phyloP scores from a whole-genome alignment of 2,329 filamentous ascomycete genomes.

The Penicillium sp. region DNA sequence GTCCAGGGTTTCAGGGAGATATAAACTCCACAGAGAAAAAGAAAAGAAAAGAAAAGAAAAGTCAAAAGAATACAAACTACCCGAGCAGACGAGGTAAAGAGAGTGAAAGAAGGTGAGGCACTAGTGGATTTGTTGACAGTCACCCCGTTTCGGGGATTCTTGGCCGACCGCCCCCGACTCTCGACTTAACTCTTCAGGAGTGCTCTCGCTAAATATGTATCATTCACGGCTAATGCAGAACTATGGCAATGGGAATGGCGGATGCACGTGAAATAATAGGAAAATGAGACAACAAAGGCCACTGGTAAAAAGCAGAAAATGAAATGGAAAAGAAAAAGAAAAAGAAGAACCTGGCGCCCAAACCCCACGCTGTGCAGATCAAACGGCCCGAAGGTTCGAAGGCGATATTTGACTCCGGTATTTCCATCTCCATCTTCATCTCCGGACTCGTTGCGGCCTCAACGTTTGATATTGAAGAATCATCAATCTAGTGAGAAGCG shows the following conservation, averaged over 20 bases:
- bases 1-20: constrained; percentile 3
- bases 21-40: constrained; percentile 14
- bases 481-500: neutral
- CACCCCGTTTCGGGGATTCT: constrained; percentile 20
- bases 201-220: neutral
- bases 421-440: constrained; percentile 12
- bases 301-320: neutral
- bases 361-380: constrained; percentile 44
- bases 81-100: constrained; percentile 4
- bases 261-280: neutral
- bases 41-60: neutral
- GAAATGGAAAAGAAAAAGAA: neutral
- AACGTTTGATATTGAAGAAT: constrained; percentile 5
- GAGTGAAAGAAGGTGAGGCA: constrained; percentile 9
- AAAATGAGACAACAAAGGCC: constrained; percentile 1
- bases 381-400: constrained; percentile 22
- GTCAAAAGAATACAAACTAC: constrained; percentile 1
- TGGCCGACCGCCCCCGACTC: constrained; percentile 20
- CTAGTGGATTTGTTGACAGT: constrained; percentile 23
- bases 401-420: constrained; percentile 9
- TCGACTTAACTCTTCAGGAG: constrained; percentile 1
- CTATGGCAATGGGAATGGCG: neutral
- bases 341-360: constrained; percentile 36
- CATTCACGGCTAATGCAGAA: constrained; percentile 11
- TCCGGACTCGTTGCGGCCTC: constrained; percentile 10